A percentile compares a stretch with the other conserved stretches of the same genome.
Evolutionary conservation across 176 grass and related monocot genomes (phyloP).

Genomic region (Rhynchospora tenuis): DNA sequence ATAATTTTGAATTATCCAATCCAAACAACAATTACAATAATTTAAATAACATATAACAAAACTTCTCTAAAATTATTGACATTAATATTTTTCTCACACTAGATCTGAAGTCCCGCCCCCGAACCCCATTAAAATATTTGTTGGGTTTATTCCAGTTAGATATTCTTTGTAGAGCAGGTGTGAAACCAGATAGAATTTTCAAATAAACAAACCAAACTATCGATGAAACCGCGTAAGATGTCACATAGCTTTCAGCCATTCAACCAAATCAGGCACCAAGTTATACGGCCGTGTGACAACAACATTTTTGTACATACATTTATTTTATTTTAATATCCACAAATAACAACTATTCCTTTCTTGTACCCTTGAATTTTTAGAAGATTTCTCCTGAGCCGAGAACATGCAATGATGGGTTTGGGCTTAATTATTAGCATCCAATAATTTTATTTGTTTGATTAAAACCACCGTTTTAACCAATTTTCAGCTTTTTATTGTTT

Average conservation of each 20-base stretch:
- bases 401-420: neutral
- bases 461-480: neutral
- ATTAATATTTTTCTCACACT: no score
- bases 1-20: no score
- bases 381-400: neutral
- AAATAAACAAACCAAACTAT: neutral
- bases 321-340: neutral
- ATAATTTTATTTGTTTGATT: neutral
- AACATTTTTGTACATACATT: neutral
- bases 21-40: no score
- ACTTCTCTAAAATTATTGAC: no score
- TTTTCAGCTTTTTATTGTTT: neutral
- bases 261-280: neutral
- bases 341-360: neutral
- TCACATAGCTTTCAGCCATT: neutral
- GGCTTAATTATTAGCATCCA: neutral
- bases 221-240: slow-evolving; percentile 7
- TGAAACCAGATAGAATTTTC: neutral
- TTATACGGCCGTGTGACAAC: neutral
- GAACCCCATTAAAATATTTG: no score
- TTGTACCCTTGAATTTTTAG: neutral
- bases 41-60: no score
- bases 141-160: neutral
- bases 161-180: neutral
- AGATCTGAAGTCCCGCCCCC: no score